phyloP scores from a whole-genome alignment of 306 rosid genomes.

The Inga oerstediana region DNA sequence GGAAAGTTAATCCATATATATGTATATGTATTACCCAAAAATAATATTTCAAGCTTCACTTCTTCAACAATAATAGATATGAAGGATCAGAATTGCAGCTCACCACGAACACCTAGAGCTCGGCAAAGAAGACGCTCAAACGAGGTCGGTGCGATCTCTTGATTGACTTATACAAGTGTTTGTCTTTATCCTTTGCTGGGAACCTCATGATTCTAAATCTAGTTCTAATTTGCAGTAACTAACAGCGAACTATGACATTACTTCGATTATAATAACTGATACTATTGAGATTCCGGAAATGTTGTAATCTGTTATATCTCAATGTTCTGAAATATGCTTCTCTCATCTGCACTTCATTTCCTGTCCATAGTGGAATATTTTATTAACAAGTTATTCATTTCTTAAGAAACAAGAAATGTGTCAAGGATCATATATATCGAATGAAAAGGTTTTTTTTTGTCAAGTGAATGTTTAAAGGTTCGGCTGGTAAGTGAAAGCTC shows the following conservation, averaged over 20 bases:
- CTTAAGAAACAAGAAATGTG: neutral
- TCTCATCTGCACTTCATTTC: neutral
- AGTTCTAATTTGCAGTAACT: neutral
- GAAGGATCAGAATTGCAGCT: constrained; percentile 42
- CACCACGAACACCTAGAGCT: constrained; percentile 48
- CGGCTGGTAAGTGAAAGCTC: neutral
- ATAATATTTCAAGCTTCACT: constrained; percentile 23
- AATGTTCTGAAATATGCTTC: neutral
- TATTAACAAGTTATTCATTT: neutral
- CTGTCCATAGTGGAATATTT: neutral
- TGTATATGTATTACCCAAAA: constrained; percentile 26
- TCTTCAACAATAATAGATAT: constrained; percentile 38
- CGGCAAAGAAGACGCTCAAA: constrained; percentile 65
- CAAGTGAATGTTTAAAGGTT: neutral
- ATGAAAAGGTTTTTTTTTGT: neutral
- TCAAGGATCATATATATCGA: too few relatives aligned
- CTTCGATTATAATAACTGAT: neutral
- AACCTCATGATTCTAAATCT: neutral
- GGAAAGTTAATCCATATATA: constrained; percentile 27
- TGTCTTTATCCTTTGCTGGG: constrained; percentile 17
- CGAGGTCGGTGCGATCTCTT: constrained; percentile 53
- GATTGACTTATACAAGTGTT: neutral
- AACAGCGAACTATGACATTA: neutral
- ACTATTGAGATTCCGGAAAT: neutral
- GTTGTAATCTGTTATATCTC: neutral